These are phyloP conservation scores for Zea mays DNA, from an alignment of 176 grass and related monocot genomes.

Conservation along the genomic window Zm-B73-REFERENCE-NAM-5.0 NC_050099.1:57944001-57944500, in stretches of 20 bases:
- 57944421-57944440: no score
- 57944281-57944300: neutral
- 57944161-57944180: neutral
- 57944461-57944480: neutral
- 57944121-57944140: neutral
- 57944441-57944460: neutral
- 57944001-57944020: no score
- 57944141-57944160: constrained; percentile 36
- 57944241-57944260: constrained; percentile 1
- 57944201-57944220: neutral
- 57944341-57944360: constrained; percentile 13
- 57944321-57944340: constrained; percentile 3
- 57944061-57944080: neutral
- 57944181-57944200: constrained; percentile 8
- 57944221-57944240: neutral
- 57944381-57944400: neutral
- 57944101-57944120: constrained; percentile 18
- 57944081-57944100: constrained; percentile 19
- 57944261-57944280: neutral
- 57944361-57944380: constrained; percentile 9
- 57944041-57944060: neutral
- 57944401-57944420: neutral
- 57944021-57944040: no score
- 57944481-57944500: neutral
- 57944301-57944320: neutral